A percentile compares a stretch with the other conserved stretches of the same genome.
These are phyloP conservation scores for Psidium friedrichsthalianum DNA, from an alignment of 345 rosid species.

Conservation along the genomic window DNA sequence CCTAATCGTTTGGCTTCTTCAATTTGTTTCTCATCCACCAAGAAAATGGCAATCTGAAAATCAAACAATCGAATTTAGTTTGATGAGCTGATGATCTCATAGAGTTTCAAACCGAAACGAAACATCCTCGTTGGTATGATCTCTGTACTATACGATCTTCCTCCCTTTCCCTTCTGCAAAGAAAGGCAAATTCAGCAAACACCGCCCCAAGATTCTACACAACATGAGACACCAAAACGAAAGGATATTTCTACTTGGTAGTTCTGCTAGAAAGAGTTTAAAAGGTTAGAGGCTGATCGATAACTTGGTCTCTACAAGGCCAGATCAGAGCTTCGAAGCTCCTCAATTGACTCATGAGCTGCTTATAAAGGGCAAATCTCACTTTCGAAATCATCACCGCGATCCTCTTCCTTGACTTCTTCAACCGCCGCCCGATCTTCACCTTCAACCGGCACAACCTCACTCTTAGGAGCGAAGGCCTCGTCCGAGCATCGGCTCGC, in stretches of 20 bases:
- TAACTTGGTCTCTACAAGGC: neutral
- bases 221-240: neutral
- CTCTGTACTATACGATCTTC: neutral
- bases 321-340: neutral
- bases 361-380: neutral
- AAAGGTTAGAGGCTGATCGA: neutral
- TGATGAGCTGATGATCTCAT: neutral
- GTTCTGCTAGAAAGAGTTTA: neutral
- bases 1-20: neutral
- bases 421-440: constrained; percentile 10
- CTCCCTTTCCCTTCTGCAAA: neutral
- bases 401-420: constrained; percentile 4
- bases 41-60: neutral
- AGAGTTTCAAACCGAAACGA: neutral
- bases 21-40: neutral
- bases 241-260: neutral
- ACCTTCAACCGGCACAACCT: neutral
- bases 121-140: neutral
- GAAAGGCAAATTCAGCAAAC: neutral
- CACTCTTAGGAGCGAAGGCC: neutral
- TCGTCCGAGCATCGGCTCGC: neutral
- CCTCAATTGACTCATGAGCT: neutral
- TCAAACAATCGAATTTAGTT: neutral
- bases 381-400: neutral
- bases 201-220: neutral